Base-by-base conservation (phyloP, 2,329 filamentous ascomycete species). In the Pochonia chlamydosporia region DNA sequence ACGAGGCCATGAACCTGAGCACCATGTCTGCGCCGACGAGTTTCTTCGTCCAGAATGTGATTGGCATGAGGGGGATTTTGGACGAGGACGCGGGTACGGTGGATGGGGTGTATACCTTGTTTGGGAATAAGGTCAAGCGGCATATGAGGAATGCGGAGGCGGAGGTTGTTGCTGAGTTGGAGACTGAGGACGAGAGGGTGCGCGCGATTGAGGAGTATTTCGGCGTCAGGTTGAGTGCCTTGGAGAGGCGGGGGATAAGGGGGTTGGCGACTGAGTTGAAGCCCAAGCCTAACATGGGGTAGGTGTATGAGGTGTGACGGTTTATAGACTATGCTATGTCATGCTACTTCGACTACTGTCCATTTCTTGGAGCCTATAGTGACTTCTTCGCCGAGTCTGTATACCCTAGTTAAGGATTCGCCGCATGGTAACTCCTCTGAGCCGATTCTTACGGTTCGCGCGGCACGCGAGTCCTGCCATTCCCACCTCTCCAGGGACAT, bases 401-500 rank as follows among this genome's bases (percentile, higher is more conserved):
- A 41, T 3, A 3, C 25, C 21, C 4, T 21, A 18, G 39, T 26
- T 47, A 49, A n/a, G 14, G 58, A 41, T 39, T 53, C 55, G n/a
- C 57, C 52, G 31, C 68, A 68, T 4, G 71, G 68, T 49, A 73
- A 40, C 9, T 43, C 54, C 8, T 56, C 52, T 1, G 53, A 40
- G 1, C 72, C 72, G 31, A 69, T 56, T 18, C 56, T 61, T n/a
- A 64, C 56, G 11, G 60, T 58, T 50, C 71, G 74, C 14, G 55
- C 56, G 2, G 49, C 56, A 10, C 52, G 41, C 25, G 49, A 51
- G 1, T 45, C 53, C 16, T 33, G 52, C 60, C 68, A 77, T 54
- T 70, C 67, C 80, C 80, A 83, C 46, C 79, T 67, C 68, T 84
- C 81, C 1, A 73, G 65, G 18, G 69, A 65, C 10, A 77, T 56